Evolutionary conservation across 164 flowering plant genomes (phyloP).

Genomic region (Magnolia kwangsiensis): DNA sequence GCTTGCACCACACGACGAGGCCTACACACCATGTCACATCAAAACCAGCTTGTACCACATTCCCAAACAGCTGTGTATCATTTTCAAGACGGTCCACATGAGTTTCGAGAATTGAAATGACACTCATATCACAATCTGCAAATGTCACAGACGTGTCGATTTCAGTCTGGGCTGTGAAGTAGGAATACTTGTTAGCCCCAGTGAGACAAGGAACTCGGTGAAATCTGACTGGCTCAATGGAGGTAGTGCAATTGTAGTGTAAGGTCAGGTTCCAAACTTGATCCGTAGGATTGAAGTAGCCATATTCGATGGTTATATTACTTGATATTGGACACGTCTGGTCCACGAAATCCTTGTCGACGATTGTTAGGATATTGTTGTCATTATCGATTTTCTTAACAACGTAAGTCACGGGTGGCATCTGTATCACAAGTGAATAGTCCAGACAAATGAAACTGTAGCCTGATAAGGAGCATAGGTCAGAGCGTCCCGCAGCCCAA

Average conservation of each 20-base stretch:
- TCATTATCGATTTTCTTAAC: conserved; percentile 20
- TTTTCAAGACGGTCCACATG: neutral
- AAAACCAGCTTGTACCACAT: conserved; percentile 14
- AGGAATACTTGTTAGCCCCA: neutral
- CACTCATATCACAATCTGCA: neutral
- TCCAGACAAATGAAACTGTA: conserved; percentile 25
- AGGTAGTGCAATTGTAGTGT: neutral
- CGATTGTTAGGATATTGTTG: conserved; percentile 11
- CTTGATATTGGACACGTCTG: neutral
- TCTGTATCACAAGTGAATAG: neutral
- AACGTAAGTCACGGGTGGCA: neutral
- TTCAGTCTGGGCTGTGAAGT: neutral
- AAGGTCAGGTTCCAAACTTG: neutral
- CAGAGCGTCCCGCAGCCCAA: neutral
- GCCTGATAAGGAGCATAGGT: conserved; percentile 26
- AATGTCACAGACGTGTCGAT: no score
- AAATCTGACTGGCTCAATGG: neutral
- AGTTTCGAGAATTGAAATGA: neutral
- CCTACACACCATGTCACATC: neutral
- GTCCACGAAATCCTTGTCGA: conserved; percentile 20
- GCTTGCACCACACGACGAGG: neutral
- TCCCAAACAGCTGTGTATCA: conserved; percentile 4
- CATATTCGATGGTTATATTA: neutral
- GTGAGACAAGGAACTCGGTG: neutral
- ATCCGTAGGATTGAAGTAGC: neutral